phyloP scores from a whole-genome alignment of 768 basidiomycete species.

The Podaxis sp. region DNA sequence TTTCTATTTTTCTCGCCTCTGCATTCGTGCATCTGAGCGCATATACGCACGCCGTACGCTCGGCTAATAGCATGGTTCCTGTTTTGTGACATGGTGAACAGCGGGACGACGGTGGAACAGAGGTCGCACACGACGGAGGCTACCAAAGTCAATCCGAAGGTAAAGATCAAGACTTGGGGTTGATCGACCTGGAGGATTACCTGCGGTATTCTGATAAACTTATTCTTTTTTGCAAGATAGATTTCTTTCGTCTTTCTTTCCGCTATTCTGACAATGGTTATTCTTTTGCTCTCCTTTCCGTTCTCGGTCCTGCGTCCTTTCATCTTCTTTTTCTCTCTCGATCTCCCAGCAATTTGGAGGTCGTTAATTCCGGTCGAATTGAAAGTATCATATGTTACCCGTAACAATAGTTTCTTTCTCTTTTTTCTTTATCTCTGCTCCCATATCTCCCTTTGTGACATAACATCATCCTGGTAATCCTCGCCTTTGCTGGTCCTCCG shows the following conservation, averaged over 20 bases:
- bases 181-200: not conserved
- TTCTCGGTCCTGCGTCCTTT: not conserved
- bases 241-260: not conserved
- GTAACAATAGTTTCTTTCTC: not conserved
- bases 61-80: too few species aligned
- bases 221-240: not conserved
- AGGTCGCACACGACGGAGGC: not conserved
- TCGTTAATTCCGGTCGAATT: not conserved
- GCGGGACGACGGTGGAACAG: too few species aligned
- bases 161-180: not conserved
- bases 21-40: not conserved
- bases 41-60: not conserved
- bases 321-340: not conserved
- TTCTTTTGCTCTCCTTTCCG: not conserved
- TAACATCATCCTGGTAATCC: not conserved
- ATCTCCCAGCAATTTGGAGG: conserved; percentile 9
- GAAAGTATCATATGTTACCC: conserved; percentile 4
- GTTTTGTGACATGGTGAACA: too few species aligned
- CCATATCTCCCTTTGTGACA: not conserved
- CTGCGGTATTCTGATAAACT: not conserved
- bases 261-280: not conserved
- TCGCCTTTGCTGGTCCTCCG: not conserved
- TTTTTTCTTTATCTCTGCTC: not conserved
- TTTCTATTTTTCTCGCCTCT: not conserved
- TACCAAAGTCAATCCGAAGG: not conserved